A percentile compares a stretch with the other conserved stretches of the same genome.
These are phyloP conservation scores for Chloranthus sessilifolius DNA, from an alignment of 164 flowering plant species.

Conservation along the genomic window DNA sequence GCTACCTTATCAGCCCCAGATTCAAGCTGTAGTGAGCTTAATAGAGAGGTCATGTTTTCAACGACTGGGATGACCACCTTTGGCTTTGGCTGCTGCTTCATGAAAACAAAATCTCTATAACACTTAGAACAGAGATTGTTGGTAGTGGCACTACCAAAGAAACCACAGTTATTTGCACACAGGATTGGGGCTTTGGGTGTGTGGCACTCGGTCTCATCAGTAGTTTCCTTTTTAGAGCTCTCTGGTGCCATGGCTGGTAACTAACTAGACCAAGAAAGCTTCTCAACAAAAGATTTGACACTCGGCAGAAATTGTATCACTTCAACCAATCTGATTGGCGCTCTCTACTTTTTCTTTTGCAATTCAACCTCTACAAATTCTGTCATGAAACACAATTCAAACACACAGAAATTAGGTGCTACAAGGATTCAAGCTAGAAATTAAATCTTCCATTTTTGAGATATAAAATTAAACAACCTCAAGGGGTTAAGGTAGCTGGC, in stretches of 20 bases:
- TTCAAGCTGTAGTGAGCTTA: conserved; percentile 10
- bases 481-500: too few relatives aligned
- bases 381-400: too few relatives aligned
- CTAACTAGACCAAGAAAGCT: too few relatives aligned
- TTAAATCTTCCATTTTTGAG: too few relatives aligned
- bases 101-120: conserved; percentile 23
- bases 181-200: conserved; percentile 21
- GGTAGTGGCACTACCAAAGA: conserved; percentile 29
- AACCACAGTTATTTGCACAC: conserved; percentile 31
- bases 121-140: conserved; percentile 30
- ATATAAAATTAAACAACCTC: too few relatives aligned
- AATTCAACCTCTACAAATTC: too few relatives aligned
- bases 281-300: too few relatives aligned
- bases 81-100: conserved; percentile 21
- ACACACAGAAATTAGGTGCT: too few relatives aligned
- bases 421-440: too few relatives aligned
- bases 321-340: too few relatives aligned
- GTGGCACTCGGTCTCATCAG: conserved; percentile 29
- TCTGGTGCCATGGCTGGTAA: conserved; percentile 34
- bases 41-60: conserved; percentile 7
- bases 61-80: conserved; percentile 4
- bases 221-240: conserved; percentile 28
- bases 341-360: too few relatives aligned
- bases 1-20: conserved; percentile 12
- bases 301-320: too few relatives aligned